A percentile compares a stretch with the other conserved stretches of the same genome.
phyloP scores from a whole-genome alignment of 208 protist species.

The Endotrypanum monterogeii region DNA sequence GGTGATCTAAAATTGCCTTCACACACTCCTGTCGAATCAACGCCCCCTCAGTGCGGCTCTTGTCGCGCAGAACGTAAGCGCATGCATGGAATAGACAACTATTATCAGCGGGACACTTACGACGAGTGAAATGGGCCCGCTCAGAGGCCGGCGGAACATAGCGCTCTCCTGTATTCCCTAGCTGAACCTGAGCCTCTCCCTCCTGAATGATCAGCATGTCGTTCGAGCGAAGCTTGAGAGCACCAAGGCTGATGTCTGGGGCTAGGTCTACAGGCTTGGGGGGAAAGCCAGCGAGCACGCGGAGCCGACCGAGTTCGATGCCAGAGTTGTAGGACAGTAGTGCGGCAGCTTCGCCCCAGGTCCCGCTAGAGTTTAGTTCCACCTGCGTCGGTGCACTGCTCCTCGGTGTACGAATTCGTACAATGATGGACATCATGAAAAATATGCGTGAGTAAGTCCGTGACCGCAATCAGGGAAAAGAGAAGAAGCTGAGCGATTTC shows the following conservation, averaged over 20 bases:
- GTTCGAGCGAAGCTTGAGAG: constrained; percentile 44
- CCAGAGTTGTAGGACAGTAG: constrained; percentile 27
- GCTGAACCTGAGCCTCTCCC: constrained; percentile 64
- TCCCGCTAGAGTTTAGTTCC: constrained; percentile 37
- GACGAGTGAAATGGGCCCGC: constrained; percentile 81
- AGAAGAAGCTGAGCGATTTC: background rate
- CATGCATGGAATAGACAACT: constrained; percentile 94
- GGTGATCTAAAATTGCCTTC: constrained; percentile 63
- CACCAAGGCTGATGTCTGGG: constrained; percentile 30
- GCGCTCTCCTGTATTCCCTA: constrained; percentile 53
- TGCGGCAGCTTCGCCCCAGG: constrained; percentile 24
- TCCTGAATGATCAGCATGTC: constrained; percentile 84
- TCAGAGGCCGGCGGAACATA: constrained; percentile 84
- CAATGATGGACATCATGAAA: constrained; percentile 32
- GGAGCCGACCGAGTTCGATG: constrained; percentile 42
- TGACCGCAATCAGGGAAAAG: background rate
- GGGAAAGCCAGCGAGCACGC: constrained; percentile 78
- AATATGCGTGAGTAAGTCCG: too few relatives aligned
- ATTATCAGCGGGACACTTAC: constrained; percentile 93
- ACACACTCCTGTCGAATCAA: constrained; percentile 84
- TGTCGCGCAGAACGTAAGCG: constrained; percentile 90
- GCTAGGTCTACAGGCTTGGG: constrained; percentile 64
- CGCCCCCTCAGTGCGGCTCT: constrained; percentile 71
- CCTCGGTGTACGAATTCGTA: constrained; percentile 75
- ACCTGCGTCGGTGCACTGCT: constrained; percentile 39